phyloP scores from a whole-genome alignment of 345 rosid genomes.

The Cardiospermum halicacabum region DNA sequence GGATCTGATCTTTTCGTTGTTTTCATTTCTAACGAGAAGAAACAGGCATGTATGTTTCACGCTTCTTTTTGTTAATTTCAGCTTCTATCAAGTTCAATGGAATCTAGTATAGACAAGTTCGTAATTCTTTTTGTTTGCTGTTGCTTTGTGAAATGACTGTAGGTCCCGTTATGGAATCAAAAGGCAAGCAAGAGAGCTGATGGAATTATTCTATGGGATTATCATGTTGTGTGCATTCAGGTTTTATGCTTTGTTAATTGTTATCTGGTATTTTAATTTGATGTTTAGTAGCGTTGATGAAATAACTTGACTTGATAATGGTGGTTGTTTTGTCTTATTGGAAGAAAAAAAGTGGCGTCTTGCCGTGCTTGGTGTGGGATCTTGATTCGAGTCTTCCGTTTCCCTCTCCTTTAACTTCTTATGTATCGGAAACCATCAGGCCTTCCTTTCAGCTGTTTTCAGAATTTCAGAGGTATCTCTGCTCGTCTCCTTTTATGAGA shows the following conservation, averaged over 20 bases:
- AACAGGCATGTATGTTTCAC: conserved; percentile 46
- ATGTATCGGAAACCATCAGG: conserved; percentile 56
- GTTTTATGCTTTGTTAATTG: too few relatives aligned
- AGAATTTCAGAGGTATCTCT: conserved; percentile 55
- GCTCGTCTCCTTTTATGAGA: neutral
- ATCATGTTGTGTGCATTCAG: too few relatives aligned
- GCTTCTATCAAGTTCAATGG: neutral
- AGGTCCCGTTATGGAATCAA: conserved; percentile 95
- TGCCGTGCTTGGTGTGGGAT: conserved; percentile 67
- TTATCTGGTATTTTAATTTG: too few relatives aligned
- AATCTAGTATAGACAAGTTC: too few relatives aligned
- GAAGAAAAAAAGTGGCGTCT: conserved; percentile 40
- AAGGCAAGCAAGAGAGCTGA: conserved; percentile 74
- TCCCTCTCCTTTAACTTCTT: conserved; percentile 65
- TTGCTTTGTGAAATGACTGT: conserved; percentile 13
- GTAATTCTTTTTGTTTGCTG: neutral
- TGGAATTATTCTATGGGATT: too few relatives aligned
- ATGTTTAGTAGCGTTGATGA: too few relatives aligned
- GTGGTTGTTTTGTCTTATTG: neutral
- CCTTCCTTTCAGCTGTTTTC: conserved; percentile 75
- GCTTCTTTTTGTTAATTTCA: neutral
- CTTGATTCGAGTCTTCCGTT: conserved; percentile 75
- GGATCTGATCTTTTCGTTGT: conserved; percentile 68
- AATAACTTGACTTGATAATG: neutral
- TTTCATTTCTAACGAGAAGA: conserved; percentile 83